Percentiles rank a stretch among this genome's conserved stretches.
Evolutionary conservation across 495 filamentous ascomycete species (phyloP).

Genomic region (Aspergillus hancockii): DNA sequence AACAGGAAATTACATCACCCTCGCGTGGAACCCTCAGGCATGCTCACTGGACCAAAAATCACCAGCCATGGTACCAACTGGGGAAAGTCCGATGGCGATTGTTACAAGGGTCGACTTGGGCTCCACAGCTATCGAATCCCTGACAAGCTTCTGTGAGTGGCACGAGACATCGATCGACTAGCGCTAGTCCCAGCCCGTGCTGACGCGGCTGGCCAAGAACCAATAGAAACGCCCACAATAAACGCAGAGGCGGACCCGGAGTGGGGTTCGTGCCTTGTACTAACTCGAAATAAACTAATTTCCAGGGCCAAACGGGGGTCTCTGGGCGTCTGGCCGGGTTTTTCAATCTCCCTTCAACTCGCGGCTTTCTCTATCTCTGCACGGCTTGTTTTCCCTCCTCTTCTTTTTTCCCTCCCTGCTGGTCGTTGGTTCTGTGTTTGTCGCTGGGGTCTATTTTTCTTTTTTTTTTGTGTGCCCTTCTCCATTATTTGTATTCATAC

Average conservation of each 20-base stretch:
- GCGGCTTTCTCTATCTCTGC: neutral
- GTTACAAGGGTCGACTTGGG: slow-evolving; percentile 9
- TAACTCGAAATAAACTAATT: slow-evolving; percentile 16
- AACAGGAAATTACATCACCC: slow-evolving; percentile 9
- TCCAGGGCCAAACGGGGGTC: slow-evolving; percentile 17
- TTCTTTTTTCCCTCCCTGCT: slow-evolving; percentile 7
- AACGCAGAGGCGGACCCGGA: neutral
- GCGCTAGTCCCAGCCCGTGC: slow-evolving; percentile 21
- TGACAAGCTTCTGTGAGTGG: slow-evolving; percentile 26
- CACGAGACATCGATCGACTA: slow-evolving; percentile 28
- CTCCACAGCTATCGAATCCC: slow-evolving; percentile 10
- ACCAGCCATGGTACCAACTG: slow-evolving; percentile 3
- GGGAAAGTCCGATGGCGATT: slow-evolving; percentile 11
- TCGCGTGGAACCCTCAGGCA: slow-evolving; percentile 3
- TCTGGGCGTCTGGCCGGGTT: slow-evolving; percentile 15
- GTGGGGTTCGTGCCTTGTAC: slow-evolving; percentile 1
- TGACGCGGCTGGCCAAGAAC: slow-evolving; percentile 17
- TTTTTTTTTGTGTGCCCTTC: slow-evolving; percentile 14
- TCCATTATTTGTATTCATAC: slow-evolving; percentile 1
- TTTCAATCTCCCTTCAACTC: slow-evolving; percentile 4
- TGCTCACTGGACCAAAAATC: slow-evolving; percentile 5
- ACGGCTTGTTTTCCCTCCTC: slow-evolving; percentile 7
- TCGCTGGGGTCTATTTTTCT: slow-evolving; percentile 8
- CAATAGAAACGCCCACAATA: slow-evolving; percentile 9
- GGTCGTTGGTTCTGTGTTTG: slow-evolving; percentile 6